A percentile compares a stretch with the other conserved stretches of the same genome.
Evolutionary conservation across 495 filamentous ascomycete genomes (phyloP).

Genomic region (Amphirosellinia nigrospora): DNA sequence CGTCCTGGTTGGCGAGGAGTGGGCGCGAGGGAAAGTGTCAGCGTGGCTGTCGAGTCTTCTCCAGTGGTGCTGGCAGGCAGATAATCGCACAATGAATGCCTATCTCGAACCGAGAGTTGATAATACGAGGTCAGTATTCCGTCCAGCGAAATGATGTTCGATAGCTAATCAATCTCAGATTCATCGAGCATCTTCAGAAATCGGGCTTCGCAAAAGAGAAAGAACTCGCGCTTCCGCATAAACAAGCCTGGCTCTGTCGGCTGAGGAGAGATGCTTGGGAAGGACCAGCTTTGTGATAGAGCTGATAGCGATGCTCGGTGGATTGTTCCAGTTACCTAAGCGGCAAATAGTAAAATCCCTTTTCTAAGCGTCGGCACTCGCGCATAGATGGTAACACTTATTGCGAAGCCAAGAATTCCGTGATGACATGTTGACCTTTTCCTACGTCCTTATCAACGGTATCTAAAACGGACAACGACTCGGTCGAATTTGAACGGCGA

Average conservation of each 20-base stretch:
- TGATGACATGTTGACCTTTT: not conserved
- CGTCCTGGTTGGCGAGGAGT: conserved; percentile 88
- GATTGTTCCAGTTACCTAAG: not conserved
- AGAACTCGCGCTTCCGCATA: conserved; percentile 89
- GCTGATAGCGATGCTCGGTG: not conserved
- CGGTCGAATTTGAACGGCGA: not conserved
- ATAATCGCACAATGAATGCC: conserved; percentile 81
- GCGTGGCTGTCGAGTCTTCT: conserved; percentile 85
- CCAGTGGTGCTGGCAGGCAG: conserved; percentile 81
- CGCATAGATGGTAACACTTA: not conserved
- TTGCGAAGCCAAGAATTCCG: not conserved
- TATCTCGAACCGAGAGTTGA: conserved; percentile 91
- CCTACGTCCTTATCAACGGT: not conserved
- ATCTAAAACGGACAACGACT: not conserved
- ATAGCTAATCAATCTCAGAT: conserved; percentile 55
- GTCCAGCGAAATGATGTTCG: not conserved
- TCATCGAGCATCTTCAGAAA: conserved; percentile 75
- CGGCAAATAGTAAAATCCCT: not conserved
- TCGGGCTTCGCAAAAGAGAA: conserved; percentile 88
- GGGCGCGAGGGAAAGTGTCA: conserved; percentile 78
- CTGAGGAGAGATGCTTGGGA: conserved; percentile 84
- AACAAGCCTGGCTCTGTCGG: conserved; percentile 87
- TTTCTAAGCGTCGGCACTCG: not conserved
- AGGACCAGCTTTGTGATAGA: conserved; percentile 66
- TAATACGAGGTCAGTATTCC: conserved; percentile 75